A percentile compares a stretch with the other conserved stretches of the same genome.
Evolutionary conservation across 257 asterid species (phyloP).

Genomic region (Mitragyna speciosa): DNA sequence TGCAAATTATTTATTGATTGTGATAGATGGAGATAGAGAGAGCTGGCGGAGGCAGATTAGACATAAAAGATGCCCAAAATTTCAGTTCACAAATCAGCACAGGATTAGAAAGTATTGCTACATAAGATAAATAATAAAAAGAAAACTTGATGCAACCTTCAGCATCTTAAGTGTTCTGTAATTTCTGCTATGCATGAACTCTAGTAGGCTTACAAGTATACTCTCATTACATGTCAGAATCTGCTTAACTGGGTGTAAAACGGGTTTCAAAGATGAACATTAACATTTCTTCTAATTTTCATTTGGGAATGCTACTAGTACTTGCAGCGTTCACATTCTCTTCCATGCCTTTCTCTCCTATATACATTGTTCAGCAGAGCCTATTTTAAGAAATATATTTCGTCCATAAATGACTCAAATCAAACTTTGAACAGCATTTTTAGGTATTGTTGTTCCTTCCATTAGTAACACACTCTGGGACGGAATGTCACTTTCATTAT

Average conservation of each 20-base stretch:
- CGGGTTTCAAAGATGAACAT: neutral
- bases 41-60: neutral
- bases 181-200: neutral
- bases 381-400: neutral
- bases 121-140: neutral
- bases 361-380: neutral
- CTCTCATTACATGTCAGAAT: neutral
- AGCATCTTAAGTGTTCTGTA: neutral
- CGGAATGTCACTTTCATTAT: too few relatives aligned
- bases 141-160: neutral
- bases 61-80: neutral
- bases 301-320: neutral
- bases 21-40: neutral
- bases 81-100: neutral
- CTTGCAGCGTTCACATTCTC: neutral
- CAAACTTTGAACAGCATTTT: neutral
- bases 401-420: neutral
- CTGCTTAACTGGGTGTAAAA: too few relatives aligned
- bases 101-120: neutral
- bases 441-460: too few relatives aligned
- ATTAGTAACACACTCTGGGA: too few relatives aligned
- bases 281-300: neutral
- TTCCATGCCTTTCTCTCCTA: too few relatives aligned
- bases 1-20: neutral
- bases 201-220: neutral